Percentiles rank a stretch among this genome's conserved stretches.
phyloP scores from a whole-genome alignment of 140 eudicot genomes.

The Cichorium intybus region DNA sequence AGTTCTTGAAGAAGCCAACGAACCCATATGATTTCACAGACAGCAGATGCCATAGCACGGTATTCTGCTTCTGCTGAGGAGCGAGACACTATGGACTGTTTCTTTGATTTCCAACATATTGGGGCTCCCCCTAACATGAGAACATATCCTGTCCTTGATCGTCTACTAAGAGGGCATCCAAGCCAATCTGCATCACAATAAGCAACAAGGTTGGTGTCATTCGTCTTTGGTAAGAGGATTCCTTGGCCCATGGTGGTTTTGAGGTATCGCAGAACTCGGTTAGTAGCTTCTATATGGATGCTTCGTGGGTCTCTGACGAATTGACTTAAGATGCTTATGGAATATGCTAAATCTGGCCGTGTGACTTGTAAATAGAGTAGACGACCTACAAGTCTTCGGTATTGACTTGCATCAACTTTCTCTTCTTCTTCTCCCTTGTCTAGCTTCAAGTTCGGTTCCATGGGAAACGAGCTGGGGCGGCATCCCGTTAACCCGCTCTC shows the following conservation, averaged over 20 bases:
- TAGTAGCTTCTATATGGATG: background rate
- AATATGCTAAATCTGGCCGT: background rate
- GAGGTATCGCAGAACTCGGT: background rate
- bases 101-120: too few relatives aligned
- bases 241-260: conserved; percentile 1
- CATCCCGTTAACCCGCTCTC: too few relatives aligned
- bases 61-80: too few relatives aligned
- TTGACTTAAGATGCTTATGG: background rate
- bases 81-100: too few relatives aligned
- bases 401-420: background rate
- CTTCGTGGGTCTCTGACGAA: background rate
- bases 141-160: too few relatives aligned
- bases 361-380: too few relatives aligned
- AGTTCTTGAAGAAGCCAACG: too few relatives aligned
- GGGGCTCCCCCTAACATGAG: background rate
- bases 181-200: background rate
- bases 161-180: background rate
- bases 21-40: too few relatives aligned
- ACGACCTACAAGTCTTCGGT: background rate
- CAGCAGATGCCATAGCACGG: too few relatives aligned
- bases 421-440: background rate
- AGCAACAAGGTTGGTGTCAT: background rate
- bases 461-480: too few relatives aligned
- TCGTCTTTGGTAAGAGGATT: background rate
- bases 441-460: too few relatives aligned